Conservation (phyloP, 805 yeast genomes). For the Cyberlindnera petersonii region DNA sequence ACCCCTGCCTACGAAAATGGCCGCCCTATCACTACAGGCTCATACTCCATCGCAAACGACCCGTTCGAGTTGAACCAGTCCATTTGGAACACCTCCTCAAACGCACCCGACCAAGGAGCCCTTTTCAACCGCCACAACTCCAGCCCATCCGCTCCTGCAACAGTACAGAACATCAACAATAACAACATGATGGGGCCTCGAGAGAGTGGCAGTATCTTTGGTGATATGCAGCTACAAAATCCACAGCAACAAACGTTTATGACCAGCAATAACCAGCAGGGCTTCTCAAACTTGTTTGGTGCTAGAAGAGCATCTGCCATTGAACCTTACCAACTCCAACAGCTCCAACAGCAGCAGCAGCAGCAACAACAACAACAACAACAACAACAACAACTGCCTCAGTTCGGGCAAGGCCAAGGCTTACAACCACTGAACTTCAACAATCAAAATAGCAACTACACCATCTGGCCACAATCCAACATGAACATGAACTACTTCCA, state of each 20-base stretch:
- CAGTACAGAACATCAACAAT: too few relatives aligned
- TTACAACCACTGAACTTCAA: too few relatives aligned
- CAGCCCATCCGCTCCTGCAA: too few relatives aligned
- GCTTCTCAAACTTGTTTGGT: conserved; percentile 4
- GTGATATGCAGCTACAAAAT: too few relatives aligned
- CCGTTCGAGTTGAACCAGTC: conserved; percentile 10
- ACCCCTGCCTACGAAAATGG: too few relatives aligned
- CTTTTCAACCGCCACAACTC: too few relatives aligned
- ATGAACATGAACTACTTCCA: not conserved
- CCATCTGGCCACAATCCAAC: conserved; percentile 9
- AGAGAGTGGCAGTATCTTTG: too few relatives aligned
- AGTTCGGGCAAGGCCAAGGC: too few relatives aligned
- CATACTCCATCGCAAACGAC: not conserved
- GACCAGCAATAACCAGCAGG: not conserved
- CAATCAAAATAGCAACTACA: conserved; percentile 11
- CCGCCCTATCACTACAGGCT: not conserved
- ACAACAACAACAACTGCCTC: not conserved
- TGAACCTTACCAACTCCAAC: conserved; percentile 11
- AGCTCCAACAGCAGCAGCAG: conserved; percentile 5
- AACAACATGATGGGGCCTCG: too few relatives aligned
- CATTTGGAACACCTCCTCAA: conserved; percentile 6
- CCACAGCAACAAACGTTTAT: not conserved
- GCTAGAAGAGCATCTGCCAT: conserved; percentile 19
- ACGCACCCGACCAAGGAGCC: not conserved
- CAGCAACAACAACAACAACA: conserved; percentile 4